Conservation (phyloP, 345 rosid species). For the Arabidopsis suecica region DNA sequence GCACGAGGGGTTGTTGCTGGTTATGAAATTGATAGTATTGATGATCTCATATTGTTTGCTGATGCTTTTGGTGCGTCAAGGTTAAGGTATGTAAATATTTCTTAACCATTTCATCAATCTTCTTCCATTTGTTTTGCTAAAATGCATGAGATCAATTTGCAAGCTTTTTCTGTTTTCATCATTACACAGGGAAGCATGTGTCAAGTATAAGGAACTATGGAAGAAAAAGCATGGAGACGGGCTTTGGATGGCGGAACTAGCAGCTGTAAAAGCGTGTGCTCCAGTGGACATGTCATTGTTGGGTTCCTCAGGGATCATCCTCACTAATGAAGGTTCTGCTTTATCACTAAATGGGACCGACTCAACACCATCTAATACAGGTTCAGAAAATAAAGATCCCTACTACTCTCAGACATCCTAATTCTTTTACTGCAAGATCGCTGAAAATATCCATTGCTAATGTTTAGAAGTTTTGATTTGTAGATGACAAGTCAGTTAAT, state of each 20-base stretch:
- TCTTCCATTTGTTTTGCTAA: neutral
- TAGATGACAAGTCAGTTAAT: constrained; percentile 55
- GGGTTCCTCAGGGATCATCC: constrained; percentile 69
- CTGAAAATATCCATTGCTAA: neutral
- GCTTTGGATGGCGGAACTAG: constrained; percentile 87
- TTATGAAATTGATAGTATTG: constrained; percentile 64
- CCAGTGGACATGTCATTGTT: constrained; percentile 58
- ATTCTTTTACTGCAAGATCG: neutral
- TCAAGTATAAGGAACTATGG: constrained; percentile 74
- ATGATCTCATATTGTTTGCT: constrained; percentile 77
- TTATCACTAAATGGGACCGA: constrained; percentile 51
- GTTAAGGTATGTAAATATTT: constrained; percentile 52
- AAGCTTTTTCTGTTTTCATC: constrained; percentile 1
- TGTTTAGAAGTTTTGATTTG: constrained; percentile 25
- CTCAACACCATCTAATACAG: constrained; percentile 39
- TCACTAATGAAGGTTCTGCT: constrained; percentile 57
- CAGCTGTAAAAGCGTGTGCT: constrained; percentile 72
- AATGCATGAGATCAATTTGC: constrained; percentile 1
- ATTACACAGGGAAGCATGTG: constrained; percentile 68
- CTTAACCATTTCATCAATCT: neutral
- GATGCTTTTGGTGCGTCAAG: constrained; percentile 85
- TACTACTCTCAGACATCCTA: neutral
- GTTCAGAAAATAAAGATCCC: constrained; percentile 48
- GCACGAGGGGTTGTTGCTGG: constrained; percentile 88
- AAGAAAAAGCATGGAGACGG: constrained; percentile 74